A percentile compares a stretch with the other conserved stretches of the same genome.
Evolutionary conservation across 2,329 filamentous ascomycete species (phyloP).

Genomic region (Microdochium nivale): DNA sequence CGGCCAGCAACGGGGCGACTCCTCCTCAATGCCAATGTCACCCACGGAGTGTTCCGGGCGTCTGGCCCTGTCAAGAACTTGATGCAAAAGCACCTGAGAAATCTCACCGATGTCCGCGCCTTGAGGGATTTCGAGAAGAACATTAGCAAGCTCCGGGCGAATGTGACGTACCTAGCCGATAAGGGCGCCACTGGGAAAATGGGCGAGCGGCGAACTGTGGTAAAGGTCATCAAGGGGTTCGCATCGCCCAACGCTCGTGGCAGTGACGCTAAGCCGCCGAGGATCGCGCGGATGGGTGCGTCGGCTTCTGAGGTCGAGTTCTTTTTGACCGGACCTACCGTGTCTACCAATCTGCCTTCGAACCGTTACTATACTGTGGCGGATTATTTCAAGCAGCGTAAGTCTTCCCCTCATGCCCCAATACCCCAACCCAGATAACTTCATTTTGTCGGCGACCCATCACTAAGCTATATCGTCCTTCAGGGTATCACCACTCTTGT

Average conservation of each 20-base stretch:
- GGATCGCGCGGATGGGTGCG: constrained; percentile 11
- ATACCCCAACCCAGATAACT: not conserved
- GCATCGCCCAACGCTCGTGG: constrained; percentile 21
- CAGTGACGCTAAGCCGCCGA: constrained; percentile 16
- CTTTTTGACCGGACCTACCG: constrained; percentile 13
- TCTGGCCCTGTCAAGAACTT: constrained; percentile 25
- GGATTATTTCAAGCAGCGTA: constrained; percentile 36
- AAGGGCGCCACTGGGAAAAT: constrained; percentile 2
- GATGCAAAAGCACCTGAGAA: constrained; percentile 12
- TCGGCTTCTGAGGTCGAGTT: constrained; percentile 21
- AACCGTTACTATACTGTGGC: constrained; percentile 24
- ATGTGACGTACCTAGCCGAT: constrained; percentile 9
- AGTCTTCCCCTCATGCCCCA: constrained; percentile 8
- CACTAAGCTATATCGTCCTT: too few species aligned
- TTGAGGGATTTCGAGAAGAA: constrained; percentile 8
- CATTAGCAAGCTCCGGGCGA: constrained; percentile 6
- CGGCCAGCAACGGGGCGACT: constrained; percentile 44
- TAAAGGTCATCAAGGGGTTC: constrained; percentile 13
- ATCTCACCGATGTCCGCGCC: too few species aligned
- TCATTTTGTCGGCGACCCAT: too few species aligned
- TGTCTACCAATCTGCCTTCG: constrained; percentile 14
- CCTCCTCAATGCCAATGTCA: constrained; percentile 46
- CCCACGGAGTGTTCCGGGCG: constrained; percentile 42
- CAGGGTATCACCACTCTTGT: constrained; percentile 16
- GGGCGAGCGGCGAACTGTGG: constrained; percentile 4